A percentile compares a stretch with the other conserved stretches of the same genome.
phyloP scores from a whole-genome alignment of 805 yeast species.

The Starmera amethionina region DNA sequence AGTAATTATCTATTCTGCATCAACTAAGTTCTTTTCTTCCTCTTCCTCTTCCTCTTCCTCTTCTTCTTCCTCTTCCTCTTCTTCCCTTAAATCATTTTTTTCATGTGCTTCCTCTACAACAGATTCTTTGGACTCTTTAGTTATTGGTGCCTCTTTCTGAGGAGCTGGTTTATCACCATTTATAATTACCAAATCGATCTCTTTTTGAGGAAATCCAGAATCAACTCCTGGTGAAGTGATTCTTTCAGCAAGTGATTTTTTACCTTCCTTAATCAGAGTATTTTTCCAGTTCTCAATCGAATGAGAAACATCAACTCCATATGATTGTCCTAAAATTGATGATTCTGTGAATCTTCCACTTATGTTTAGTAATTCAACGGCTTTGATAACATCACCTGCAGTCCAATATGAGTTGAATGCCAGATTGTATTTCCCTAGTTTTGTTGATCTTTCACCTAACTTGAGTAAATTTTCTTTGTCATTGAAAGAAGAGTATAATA shows the following conservation, averaged over 20 bases:
- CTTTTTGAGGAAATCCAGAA: conserved; percentile 23
- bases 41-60: conserved; percentile 13
- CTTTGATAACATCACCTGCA: conserved; percentile 56
- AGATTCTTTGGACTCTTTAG: conserved; percentile 10
- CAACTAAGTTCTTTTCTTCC: conserved; percentile 5
- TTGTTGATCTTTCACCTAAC: conserved; percentile 59
- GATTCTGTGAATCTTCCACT: conserved; percentile 79
- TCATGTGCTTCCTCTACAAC: conserved; percentile 11
- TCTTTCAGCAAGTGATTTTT: conserved; percentile 51
- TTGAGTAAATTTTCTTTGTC: conserved; percentile 47
- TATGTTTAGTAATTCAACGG: conserved; percentile 54
- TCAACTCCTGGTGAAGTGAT: conserved; percentile 34
- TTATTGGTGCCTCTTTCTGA: conserved; percentile 10
- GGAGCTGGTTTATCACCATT: conserved; percentile 20
- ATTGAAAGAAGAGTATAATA: conserved; percentile 76
- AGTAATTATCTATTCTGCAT: neutral
- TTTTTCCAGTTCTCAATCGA: conserved; percentile 62
- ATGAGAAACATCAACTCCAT: conserved; percentile 35
- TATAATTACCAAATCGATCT: conserved; percentile 30
- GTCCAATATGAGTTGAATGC: conserved; percentile 92
- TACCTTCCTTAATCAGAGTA: conserved; percentile 39
- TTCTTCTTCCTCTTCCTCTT: conserved; percentile 10
- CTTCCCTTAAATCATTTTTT: conserved; percentile 12
- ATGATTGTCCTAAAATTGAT: conserved; percentile 67
- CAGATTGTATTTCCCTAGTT: conserved; percentile 74